Evolutionary conservation across 169 alveolate species (phyloP).

Genomic region (Cryptosporidium parvum): DNA sequence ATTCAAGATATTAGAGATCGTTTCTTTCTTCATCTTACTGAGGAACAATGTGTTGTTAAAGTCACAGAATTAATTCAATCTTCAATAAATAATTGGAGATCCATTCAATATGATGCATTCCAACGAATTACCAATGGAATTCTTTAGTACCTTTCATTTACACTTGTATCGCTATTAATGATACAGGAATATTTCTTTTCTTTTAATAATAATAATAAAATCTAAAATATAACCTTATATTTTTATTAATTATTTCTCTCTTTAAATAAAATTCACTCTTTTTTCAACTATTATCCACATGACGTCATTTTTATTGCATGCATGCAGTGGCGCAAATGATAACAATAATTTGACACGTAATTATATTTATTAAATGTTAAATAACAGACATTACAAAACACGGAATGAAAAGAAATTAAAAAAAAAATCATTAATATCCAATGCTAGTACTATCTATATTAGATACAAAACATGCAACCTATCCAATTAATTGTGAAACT

Average conservation of each 20-base stretch:
- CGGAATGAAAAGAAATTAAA: not conserved
- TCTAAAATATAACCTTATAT: not conserved
- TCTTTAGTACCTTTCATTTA: conserved; percentile 76
- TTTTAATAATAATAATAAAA: not conserved
- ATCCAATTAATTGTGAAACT: not conserved
- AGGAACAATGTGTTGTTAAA: conserved; percentile 85
- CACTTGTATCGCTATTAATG: not conserved
- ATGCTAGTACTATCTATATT: not conserved
- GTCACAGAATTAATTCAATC: conserved; percentile 90
- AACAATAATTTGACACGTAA: not conserved
- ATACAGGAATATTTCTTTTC: not conserved
- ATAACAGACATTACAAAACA: too few species aligned
- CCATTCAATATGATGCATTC: conserved; percentile 95
- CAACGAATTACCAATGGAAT: conserved; percentile 96
- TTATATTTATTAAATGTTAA: not conserved
- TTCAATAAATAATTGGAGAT: conserved; percentile 93
- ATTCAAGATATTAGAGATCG: conserved; percentile 77
- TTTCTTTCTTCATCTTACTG: conserved; percentile 79
- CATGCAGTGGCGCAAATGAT: not conserved
- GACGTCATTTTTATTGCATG: not conserved
- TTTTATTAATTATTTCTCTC: too few species aligned
- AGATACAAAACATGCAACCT: not conserved
- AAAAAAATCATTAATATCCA: conserved; percentile 1
- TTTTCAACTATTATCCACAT: not conserved
- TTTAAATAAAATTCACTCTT: too few species aligned